Evolutionary conservation across 768 basidiomycete species (phyloP).

Genomic region (Boletus subparvulus): DNA sequence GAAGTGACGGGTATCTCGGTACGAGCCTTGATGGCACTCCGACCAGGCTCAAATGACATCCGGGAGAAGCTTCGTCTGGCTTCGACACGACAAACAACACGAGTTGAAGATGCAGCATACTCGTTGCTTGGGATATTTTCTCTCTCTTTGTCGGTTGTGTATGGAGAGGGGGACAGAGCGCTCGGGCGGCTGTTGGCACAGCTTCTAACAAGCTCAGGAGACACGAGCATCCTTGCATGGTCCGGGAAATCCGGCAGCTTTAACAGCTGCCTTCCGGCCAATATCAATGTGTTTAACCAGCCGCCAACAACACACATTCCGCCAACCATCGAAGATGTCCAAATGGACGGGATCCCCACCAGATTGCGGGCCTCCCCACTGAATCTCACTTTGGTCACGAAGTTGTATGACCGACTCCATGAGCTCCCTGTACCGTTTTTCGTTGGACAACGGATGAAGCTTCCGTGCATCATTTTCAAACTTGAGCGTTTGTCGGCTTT

Average conservation of each 20-base stretch:
- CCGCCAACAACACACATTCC: neutral
- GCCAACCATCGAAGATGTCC: neutral
- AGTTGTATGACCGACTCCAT: neutral
- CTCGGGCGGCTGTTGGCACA: conserved; percentile 5
- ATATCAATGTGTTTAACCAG: neutral
- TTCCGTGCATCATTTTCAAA: no score
- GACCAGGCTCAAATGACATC: neutral
- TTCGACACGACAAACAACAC: neutral
- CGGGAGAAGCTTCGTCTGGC: neutral
- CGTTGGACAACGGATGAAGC: no score
- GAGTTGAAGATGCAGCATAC: neutral
- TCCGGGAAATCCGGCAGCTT: neutral
- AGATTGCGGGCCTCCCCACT: no score
- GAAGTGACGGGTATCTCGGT: neutral
- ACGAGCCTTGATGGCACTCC: neutral
- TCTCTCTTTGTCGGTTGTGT: neutral
- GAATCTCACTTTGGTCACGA: no score
- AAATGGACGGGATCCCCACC: neutral
- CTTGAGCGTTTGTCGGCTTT: no score
- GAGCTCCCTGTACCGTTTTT: neutral
- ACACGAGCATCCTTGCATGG: conserved; percentile 8
- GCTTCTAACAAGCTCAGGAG: conserved; percentile 1
- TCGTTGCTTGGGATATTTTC: conserved; percentile 1
- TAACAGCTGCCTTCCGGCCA: conserved; percentile 3
- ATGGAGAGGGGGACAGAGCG: conserved; percentile 3